Evolutionary conservation across 1,139 yeast species (phyloP).

Genomic region (Candida dubliniensis): DNA sequence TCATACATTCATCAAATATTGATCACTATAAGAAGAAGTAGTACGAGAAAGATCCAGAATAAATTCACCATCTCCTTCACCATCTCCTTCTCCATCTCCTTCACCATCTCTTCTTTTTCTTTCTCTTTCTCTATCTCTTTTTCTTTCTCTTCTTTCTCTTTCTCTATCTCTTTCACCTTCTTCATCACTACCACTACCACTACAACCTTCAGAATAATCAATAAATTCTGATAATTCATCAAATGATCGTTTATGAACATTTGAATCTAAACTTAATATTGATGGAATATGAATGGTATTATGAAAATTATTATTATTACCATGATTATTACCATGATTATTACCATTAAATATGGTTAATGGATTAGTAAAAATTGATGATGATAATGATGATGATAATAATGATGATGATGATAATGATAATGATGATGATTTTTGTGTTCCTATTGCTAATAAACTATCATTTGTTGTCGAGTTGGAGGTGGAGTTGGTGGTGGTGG

Average conservation of each 20-base stretch:
- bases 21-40: constrained; percentile 38
- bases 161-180: too few species aligned
- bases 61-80: neutral
- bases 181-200: constrained; percentile 19
- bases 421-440: neutral
- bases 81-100: constrained; percentile 28
- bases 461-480: constrained; percentile 1
- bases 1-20: neutral
- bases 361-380: too few species aligned
- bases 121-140: too few species aligned
- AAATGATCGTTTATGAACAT: constrained; percentile 30
- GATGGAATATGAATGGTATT: neutral
- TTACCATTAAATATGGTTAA: too few species aligned
- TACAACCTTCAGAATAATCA: constrained; percentile 28
- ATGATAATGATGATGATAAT: too few species aligned
- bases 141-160: too few species aligned
- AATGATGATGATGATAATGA: too few species aligned
- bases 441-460: neutral
- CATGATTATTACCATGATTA: too few species aligned
- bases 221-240: constrained; percentile 24
- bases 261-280: neutral
- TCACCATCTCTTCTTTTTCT: too few species aligned
- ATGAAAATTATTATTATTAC: too few species aligned
- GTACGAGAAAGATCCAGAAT: constrained; percentile 33
- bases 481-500: neutral